A percentile compares a stretch with the other conserved stretches of the same genome.
phyloP scores from a whole-genome alignment of 306 rosid genomes.

The Citrullus colocynthis region DNA sequence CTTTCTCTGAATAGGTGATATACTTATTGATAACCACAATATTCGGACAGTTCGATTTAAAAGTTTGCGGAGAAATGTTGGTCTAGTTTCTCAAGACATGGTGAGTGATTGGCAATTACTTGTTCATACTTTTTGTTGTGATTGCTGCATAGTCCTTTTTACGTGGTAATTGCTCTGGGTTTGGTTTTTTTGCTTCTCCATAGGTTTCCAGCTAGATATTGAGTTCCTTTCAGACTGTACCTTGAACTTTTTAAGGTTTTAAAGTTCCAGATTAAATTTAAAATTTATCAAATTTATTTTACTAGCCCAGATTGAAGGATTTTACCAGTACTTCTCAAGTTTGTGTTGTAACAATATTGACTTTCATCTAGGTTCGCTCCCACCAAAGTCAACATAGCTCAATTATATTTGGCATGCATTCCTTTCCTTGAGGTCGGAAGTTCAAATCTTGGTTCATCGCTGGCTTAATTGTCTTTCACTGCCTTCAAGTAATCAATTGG shows the following conservation, averaged over 20 bases:
- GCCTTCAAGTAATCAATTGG: neutral
- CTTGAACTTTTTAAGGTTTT: neutral
- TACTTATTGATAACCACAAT: conserved; percentile 52
- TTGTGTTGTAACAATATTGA: neutral
- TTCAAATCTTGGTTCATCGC: neutral
- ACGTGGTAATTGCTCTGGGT: neutral
- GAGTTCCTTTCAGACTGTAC: neutral
- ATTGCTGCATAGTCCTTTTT: neutral
- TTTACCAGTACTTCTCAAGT: neutral
- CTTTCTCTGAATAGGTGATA: conserved; percentile 31
- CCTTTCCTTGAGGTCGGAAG: too few relatives aligned
- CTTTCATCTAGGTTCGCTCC: neutral
- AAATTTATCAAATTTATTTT: neutral
- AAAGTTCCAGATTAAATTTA: neutral
- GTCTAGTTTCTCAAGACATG: conserved; percentile 82
- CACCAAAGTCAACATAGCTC: too few relatives aligned
- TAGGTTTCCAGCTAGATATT: neutral
- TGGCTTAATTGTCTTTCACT: neutral
- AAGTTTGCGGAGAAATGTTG: conserved; percentile 64
- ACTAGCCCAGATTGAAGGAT: neutral
- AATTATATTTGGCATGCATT: too few relatives aligned
- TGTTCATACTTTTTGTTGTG: neutral
- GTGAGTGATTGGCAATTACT: conserved; percentile 29
- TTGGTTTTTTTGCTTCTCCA: neutral
- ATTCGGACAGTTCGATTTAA: conserved; percentile 34